phyloP scores from a whole-genome alignment of 1,139 yeast species.

The Pichia sp. region DNA sequence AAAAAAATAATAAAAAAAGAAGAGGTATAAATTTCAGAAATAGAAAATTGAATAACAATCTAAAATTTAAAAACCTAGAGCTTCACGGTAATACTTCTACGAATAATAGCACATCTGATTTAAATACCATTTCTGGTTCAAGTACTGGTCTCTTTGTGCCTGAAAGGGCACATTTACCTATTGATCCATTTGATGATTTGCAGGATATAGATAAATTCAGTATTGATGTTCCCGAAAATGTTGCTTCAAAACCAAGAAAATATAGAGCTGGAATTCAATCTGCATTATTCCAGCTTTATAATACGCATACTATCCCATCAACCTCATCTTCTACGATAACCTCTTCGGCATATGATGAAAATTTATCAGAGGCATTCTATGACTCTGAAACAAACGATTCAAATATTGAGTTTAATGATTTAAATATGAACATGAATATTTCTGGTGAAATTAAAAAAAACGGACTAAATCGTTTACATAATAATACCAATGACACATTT shows the following conservation, averaged over 20 bases:
- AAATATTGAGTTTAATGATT: not conserved
- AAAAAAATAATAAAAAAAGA: not conserved
- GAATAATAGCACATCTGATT: not conserved
- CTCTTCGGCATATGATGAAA: not conserved
- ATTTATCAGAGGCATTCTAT: not conserved
- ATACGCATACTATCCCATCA: slow-evolving; percentile 15
- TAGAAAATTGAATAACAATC: not conserved
- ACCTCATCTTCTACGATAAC: too few species aligned
- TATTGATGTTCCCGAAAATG: slow-evolving; percentile 21
- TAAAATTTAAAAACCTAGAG: not conserved
- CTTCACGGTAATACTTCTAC: not conserved
- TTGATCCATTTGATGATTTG: slow-evolving; percentile 27
- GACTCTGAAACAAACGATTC: slow-evolving; percentile 13
- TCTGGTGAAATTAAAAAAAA: slow-evolving; percentile 4
- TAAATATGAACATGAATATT: slow-evolving; percentile 6
- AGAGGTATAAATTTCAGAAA: not conserved
- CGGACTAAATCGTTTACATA: not conserved
- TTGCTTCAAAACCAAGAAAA: slow-evolving; percentile 41
- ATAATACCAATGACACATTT: not conserved
- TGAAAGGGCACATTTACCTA: slow-evolving; percentile 11
- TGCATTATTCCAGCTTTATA: slow-evolving; percentile 60
- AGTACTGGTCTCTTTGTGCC: slow-evolving; percentile 13
- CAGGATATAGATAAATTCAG: slow-evolving; percentile 22
- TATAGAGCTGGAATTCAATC: slow-evolving; percentile 84
- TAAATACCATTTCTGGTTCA: slow-evolving; percentile 1